Evolutionary conservation across 768 basidiomycete species (phyloP).

Genomic region (Tremella mesenterica): DNA sequence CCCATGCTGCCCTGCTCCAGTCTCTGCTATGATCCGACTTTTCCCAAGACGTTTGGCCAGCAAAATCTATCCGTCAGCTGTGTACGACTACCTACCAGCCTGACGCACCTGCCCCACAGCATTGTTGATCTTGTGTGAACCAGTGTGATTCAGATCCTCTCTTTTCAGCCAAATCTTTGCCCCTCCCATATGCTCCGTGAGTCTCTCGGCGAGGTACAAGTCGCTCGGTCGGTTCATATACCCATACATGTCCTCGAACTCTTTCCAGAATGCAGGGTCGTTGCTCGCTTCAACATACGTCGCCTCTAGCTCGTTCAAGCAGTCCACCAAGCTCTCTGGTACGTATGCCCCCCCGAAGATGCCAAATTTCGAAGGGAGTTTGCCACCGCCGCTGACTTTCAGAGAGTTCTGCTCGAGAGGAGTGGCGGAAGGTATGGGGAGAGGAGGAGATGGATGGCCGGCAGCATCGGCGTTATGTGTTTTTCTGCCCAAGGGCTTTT

Average conservation of each 20-base stretch:
- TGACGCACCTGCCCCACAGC: slow-evolving; percentile 96
- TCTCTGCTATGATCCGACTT: slow-evolving; percentile 95
- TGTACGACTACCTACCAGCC: slow-evolving; percentile 45
- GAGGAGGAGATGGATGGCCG: slow-evolving; percentile 25
- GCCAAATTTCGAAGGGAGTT: slow-evolving; percentile 76
- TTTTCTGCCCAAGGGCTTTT: slow-evolving; percentile 4
- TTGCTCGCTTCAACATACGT: slow-evolving; percentile 78
- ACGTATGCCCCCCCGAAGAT: slow-evolving; percentile 97
- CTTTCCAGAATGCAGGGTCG: slow-evolving; percentile 87
- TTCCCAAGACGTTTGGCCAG: slow-evolving; percentile 91
- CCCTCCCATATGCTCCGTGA: slow-evolving; percentile 82
- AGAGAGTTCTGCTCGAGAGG: slow-evolving; percentile 24
- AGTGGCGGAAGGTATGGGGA: slow-evolving; percentile 29
- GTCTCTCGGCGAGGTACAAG: slow-evolving; percentile 79
- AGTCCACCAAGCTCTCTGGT: slow-evolving; percentile 90
- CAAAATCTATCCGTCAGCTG: slow-evolving; percentile 57
- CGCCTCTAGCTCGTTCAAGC: slow-evolving; percentile 74
- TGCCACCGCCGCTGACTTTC: slow-evolving; percentile 23
- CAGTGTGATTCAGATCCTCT: slow-evolving; percentile 71
- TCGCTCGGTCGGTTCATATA: slow-evolving; percentile 94
- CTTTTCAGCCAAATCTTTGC: slow-evolving; percentile 92
- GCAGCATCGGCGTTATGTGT: slow-evolving; percentile 24
- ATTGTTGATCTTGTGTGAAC: slow-evolving; percentile 99
- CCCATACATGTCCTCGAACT: slow-evolving; percentile 73
- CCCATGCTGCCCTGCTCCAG: slow-evolving; percentile 97